phyloP scores from a whole-genome alignment of 1,139 yeast genomes.

The Tardiomyces blankii region DNA sequence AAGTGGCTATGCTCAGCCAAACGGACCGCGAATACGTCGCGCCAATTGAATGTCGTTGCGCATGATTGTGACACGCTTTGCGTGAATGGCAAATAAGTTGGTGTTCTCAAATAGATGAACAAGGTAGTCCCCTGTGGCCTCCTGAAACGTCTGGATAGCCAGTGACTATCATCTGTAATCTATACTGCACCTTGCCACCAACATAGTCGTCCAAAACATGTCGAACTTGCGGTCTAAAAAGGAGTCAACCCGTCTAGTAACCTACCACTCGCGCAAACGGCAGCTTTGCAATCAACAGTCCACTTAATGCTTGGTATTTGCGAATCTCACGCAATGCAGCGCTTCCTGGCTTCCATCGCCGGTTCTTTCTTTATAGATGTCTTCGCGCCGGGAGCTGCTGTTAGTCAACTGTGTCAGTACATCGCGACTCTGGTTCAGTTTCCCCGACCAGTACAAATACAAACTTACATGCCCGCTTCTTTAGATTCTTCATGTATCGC shows the following conservation, averaged over 20 bases:
- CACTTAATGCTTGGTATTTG: slow-evolving; percentile 67
- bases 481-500: not conserved
- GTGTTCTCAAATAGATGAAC: slow-evolving; percentile 85
- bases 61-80: slow-evolving; percentile 90
- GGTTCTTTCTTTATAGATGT: slow-evolving; percentile 24
- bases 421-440: too few species aligned
- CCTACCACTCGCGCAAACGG: slow-evolving; percentile 74
- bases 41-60: slow-evolving; percentile 89
- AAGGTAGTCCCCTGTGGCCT: slow-evolving; percentile 83
- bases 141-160: slow-evolving; percentile 83
- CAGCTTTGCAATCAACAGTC: slow-evolving; percentile 62
- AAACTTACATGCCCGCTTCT: not conserved
- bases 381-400: slow-evolving; percentile 8
- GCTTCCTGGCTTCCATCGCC: slow-evolving; percentile 62
- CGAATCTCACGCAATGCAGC: slow-evolving; percentile 70
- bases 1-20: slow-evolving; percentile 6
- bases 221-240: slow-evolving; percentile 35
- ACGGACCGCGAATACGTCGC: slow-evolving; percentile 69
- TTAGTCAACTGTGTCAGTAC: too few species aligned
- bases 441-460: too few species aligned
- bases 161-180: slow-evolving; percentile 93
- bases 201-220: slow-evolving; percentile 62
- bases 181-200: slow-evolving; percentile 41
- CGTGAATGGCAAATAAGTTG: slow-evolving; percentile 82
- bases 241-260: too few species aligned